These are phyloP conservation scores for Parsonsia alboflavescens DNA, from an alignment of 257 asterid species.

Conservation along the genomic window DNA sequence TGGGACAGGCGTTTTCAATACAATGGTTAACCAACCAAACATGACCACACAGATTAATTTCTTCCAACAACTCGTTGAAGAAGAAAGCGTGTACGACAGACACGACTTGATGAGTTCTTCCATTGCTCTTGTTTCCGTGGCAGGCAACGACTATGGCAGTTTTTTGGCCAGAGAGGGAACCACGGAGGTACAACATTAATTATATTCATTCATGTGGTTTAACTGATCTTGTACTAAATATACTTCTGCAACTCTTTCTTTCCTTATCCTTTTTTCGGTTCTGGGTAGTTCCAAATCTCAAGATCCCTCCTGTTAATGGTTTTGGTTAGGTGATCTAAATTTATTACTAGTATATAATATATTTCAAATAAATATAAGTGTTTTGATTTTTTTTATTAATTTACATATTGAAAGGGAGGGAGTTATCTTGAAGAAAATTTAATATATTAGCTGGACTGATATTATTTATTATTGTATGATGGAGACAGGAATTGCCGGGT, in stretches of 20 bases:
- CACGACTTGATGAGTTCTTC: slow-evolving; percentile 42
- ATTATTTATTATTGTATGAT: too few species aligned
- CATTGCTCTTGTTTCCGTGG: slow-evolving; percentile 51
- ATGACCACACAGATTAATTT: slow-evolving; percentile 60
- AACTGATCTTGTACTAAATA: slow-evolving; percentile 10
- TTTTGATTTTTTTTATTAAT: too few species aligned
- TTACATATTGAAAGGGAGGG: too few species aligned
- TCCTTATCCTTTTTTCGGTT: too few species aligned
- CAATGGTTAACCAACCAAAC: slow-evolving; percentile 54
- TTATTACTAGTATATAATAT: too few species aligned
- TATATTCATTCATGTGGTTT: slow-evolving; percentile 10
- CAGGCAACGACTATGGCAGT: slow-evolving; percentile 64
- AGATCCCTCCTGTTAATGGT: background rate
- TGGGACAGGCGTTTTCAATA: slow-evolving; percentile 67
- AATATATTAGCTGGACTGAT: too few species aligned
- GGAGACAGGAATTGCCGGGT: slow-evolving; percentile 29
- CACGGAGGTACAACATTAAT: slow-evolving; percentile 33
- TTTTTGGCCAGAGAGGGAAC: slow-evolving; percentile 35
- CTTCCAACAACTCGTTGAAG: slow-evolving; percentile 45
- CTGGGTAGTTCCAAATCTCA: too few species aligned
- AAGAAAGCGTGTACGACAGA: slow-evolving; percentile 25
- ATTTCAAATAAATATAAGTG: too few species aligned
- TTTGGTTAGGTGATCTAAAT: slow-evolving; percentile 10
- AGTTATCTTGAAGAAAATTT: too few species aligned
- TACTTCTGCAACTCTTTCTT: too few species aligned